A percentile compares a stretch with the other conserved stretches of the same genome.
phyloP scores from a whole-genome alignment of 768 basidiomycete genomes.

The Leccinum barrowsii region DNA sequence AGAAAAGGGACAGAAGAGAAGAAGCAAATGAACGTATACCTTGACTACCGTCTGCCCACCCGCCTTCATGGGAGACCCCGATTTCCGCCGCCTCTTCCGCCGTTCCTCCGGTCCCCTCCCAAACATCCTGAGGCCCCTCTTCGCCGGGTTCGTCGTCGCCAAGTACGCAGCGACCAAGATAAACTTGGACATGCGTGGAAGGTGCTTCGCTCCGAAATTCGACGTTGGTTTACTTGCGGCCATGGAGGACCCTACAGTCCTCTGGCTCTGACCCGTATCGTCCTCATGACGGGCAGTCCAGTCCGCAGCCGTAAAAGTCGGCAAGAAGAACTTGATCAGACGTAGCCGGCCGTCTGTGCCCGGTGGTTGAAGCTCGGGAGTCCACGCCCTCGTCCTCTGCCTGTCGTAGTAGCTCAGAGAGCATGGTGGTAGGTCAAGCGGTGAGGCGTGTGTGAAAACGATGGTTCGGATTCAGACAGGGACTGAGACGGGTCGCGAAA shows the following conservation, averaged over 20 bases:
- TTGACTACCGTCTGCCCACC: slow-evolving; percentile 42
- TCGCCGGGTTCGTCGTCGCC: slow-evolving; percentile 81
- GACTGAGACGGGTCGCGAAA: slow-evolving; percentile 28
- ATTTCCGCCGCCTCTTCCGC: slow-evolving; percentile 47
- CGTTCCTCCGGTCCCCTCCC: slow-evolving; percentile 45
- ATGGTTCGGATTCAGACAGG: not conserved
- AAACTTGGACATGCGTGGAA: slow-evolving; percentile 71
- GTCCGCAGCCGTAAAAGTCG: slow-evolving; percentile 57
- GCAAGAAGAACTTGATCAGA: slow-evolving; percentile 57
- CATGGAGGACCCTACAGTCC: not conserved
- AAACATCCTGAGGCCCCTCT: slow-evolving; percentile 69
- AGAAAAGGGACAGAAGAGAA: not conserved
- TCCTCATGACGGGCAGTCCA: slow-evolving; percentile 58
- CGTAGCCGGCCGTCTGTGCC: slow-evolving; percentile 63
- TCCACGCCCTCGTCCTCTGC: slow-evolving; percentile 22
- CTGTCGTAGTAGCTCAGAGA: slow-evolving; percentile 30
- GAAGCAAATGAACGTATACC: slow-evolving; percentile 25
- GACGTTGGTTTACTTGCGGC: slow-evolving; percentile 6
- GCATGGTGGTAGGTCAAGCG: slow-evolving; percentile 47
- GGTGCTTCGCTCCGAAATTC: slow-evolving; percentile 28
- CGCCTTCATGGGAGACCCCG: slow-evolving; percentile 35
- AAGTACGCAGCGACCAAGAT: slow-evolving; percentile 74
- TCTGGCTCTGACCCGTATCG: slow-evolving; percentile 13
- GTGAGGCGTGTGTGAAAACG: not conserved
- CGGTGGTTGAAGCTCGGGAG: slow-evolving; percentile 37